A percentile compares a stretch with the other conserved stretches of the same genome.
phyloP scores from a whole-genome alignment of 495 filamentous ascomycete species.

The Aspergillus baeticus region DNA sequence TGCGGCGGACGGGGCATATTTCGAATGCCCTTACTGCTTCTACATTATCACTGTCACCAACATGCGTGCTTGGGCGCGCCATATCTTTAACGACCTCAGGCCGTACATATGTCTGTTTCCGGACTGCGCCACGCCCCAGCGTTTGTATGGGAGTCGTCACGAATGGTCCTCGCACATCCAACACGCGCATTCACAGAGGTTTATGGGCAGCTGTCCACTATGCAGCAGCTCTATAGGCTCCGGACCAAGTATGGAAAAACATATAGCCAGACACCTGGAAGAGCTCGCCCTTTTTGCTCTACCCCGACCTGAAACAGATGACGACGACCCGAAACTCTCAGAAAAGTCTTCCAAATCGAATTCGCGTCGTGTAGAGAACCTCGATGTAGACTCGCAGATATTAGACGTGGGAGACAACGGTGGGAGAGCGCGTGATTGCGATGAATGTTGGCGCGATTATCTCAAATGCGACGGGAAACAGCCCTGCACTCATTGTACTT shows the following conservation, averaged over 20 bases:
- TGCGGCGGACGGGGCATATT: constrained; percentile 7
- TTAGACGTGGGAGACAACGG: too few species aligned
- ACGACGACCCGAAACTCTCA: too few species aligned
- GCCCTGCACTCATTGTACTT: constrained; percentile 95
- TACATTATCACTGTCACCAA: constrained; percentile 15
- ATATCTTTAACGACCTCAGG: constrained; percentile 30
- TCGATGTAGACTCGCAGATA: too few species aligned
- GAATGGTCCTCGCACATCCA: constrained; percentile 24
- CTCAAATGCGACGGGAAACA: constrained; percentile 99
- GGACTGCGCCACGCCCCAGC: constrained; percentile 17
- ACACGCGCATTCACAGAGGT: not conserved
- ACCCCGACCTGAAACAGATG: not conserved
- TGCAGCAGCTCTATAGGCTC: not conserved
- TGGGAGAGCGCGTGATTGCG: constrained; percentile 91
- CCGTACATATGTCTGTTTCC: constrained; percentile 27
- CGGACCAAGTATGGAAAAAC: constrained; percentile 8
- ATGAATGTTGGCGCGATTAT: constrained; percentile 95
- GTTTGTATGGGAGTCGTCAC: constrained; percentile 21
- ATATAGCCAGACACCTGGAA: constrained; percentile 20
- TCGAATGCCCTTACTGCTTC: constrained; percentile 32
- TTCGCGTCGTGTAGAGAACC: too few species aligned
- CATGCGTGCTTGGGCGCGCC: constrained; percentile 19
- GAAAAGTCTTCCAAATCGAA: too few species aligned
- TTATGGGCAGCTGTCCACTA: constrained; percentile 4
- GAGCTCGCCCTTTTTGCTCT: constrained; percentile 20